phyloP scores from a whole-genome alignment of 2,329 filamentous ascomycete genomes.

The Aureobasidium lini region DNA sequence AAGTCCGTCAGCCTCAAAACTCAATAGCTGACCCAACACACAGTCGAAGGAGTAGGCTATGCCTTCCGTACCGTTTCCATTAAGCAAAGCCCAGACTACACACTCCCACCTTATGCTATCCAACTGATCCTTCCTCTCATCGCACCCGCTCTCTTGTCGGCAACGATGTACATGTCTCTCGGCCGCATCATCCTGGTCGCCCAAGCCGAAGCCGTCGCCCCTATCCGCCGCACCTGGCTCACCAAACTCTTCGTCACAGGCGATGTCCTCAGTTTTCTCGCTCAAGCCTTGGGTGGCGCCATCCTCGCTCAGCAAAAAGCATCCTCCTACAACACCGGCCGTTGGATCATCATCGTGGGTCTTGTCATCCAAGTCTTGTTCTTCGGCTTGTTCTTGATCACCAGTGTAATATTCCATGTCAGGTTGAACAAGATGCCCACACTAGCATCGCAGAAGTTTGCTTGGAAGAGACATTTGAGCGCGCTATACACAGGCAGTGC shows the following conservation, averaged over 20 bases:
- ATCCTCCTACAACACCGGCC: slow-evolving; percentile 30
- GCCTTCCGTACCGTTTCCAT: slow-evolving; percentile 40
- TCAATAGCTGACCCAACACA: too few relatives aligned
- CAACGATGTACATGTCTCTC: slow-evolving; percentile 45
- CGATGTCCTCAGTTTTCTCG: slow-evolving; percentile 46
- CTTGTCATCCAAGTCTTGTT: slow-evolving; percentile 51
- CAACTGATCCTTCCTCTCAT: slow-evolving; percentile 38
- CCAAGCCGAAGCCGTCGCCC: slow-evolving; percentile 34
- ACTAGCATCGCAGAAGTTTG: slow-evolving; percentile 17
- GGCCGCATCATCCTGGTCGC: slow-evolving; percentile 38
- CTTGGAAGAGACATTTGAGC: slow-evolving; percentile 29
- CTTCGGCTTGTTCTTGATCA: slow-evolving; percentile 49
- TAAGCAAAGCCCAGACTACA: slow-evolving; percentile 34
- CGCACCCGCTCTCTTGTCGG: slow-evolving; percentile 42
- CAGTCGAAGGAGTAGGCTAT: slow-evolving; percentile 45
- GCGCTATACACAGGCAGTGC: slow-evolving; percentile 33
- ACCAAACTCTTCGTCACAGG: slow-evolving; percentile 49
- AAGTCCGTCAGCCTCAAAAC: too few relatives aligned
- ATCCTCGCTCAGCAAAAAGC: slow-evolving; percentile 27
- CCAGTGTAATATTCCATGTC: slow-evolving; percentile 43
- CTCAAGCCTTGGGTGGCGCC: slow-evolving; percentile 43
- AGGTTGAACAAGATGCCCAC: slow-evolving; percentile 28
- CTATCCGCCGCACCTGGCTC: slow-evolving; percentile 39
- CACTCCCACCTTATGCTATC: slow-evolving; percentile 32
- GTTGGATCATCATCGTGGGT: slow-evolving; percentile 49